Evolutionary conservation across 768 basidiomycete genomes (phyloP).

Genomic region (Suillus placidus): DNA sequence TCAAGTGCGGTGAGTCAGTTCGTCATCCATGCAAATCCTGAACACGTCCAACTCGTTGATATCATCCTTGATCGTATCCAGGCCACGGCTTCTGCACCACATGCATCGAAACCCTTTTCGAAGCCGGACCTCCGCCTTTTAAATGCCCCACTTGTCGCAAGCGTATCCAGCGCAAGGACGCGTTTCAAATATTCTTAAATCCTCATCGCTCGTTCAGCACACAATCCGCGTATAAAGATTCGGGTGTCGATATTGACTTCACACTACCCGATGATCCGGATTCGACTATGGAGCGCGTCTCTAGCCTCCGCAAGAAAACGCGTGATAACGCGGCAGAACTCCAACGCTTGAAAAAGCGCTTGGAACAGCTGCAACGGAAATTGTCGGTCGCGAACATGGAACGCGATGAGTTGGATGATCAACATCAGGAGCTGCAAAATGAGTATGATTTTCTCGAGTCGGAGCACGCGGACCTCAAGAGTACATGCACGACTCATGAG

Average conservation of each 20-base stretch:
- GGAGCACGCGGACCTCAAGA: conserved; percentile 15
- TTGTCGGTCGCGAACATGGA: neutral
- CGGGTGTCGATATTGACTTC: conserved; percentile 7
- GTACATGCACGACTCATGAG: neutral
- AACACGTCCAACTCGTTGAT: conserved; percentile 15
- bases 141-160: conserved; percentile 36
- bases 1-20: conserved; percentile 31
- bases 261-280: conserved; percentile 3
- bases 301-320: conserved; percentile 11
- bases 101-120: conserved; percentile 28
- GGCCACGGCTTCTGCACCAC: conserved; percentile 37
- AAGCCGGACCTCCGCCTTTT: conserved; percentile 9
- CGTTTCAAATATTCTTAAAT: conserved; percentile 30
- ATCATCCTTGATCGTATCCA: conserved; percentile 20
- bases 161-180: conserved; percentile 28
- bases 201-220: conserved; percentile 17
- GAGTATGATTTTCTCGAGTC: conserved; percentile 19
- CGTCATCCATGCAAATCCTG: neutral
- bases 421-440: conserved; percentile 14
- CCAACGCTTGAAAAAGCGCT: neutral
- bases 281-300: neutral
- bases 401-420: neutral
- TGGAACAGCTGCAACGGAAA: neutral
- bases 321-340: conserved; percentile 8
- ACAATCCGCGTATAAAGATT: neutral